Evolutionary conservation across 495 filamentous ascomycete species (phyloP).

Genomic region (Penicillium paradoxum): DNA sequence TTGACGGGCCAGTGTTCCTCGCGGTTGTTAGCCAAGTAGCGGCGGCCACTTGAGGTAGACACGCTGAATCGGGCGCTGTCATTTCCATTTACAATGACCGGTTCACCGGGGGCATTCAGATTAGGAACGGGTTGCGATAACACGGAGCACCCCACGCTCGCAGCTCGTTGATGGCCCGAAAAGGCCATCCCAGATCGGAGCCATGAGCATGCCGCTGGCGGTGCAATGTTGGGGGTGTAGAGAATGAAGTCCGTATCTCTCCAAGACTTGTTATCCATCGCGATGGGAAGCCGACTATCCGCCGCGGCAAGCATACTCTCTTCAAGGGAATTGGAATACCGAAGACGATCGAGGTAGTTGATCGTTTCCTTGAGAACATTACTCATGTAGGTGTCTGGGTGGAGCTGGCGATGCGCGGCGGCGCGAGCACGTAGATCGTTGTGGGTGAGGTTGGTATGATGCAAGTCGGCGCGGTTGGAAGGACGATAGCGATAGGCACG

Average conservation of each 20-base stretch:
- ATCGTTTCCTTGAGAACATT: constrained; percentile 56
- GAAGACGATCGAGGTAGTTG: constrained; percentile 59
- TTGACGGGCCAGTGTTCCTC: constrained; percentile 70
- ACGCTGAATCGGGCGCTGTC: constrained; percentile 32
- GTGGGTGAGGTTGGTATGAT: constrained; percentile 31
- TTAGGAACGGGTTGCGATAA: constrained; percentile 28
- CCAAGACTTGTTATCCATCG: constrained; percentile 37
- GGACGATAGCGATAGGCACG: constrained; percentile 38
- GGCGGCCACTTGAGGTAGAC: constrained; percentile 29
- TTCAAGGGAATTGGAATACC: constrained; percentile 49
- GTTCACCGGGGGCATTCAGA: constrained; percentile 25
- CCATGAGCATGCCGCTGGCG: constrained; percentile 59
- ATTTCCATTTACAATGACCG: constrained; percentile 39
- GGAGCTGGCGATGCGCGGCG: constrained; percentile 47
- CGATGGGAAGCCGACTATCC: constrained; percentile 44
- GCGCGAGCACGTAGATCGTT: constrained; percentile 44
- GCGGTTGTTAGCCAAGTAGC: constrained; percentile 36
- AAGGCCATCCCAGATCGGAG: constrained; percentile 61
- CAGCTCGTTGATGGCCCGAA: constrained; percentile 54
- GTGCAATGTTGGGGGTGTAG: constrained; percentile 49
- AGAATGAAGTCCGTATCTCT: constrained; percentile 59
- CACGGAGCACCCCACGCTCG: constrained; percentile 26
- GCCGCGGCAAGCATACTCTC: constrained; percentile 52
- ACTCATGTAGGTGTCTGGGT: constrained; percentile 41
- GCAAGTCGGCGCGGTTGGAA: constrained; percentile 26